Evolutionary conservation across 2,329 filamentous ascomycete species (phyloP).

Genomic region (Fusarium verrucosum): DNA sequence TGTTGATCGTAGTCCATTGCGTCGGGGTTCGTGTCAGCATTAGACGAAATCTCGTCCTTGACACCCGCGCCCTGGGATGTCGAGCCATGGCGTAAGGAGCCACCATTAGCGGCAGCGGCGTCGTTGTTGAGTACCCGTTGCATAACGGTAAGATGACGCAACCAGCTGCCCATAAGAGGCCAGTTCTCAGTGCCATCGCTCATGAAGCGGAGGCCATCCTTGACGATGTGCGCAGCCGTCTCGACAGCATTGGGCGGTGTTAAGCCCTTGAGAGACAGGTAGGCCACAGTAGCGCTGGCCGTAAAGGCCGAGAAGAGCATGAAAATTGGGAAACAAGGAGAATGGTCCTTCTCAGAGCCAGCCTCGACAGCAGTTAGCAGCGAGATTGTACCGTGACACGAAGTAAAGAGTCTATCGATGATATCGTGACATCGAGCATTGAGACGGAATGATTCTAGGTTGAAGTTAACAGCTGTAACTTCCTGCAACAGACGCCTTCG

Average conservation of each 20-base stretch:
- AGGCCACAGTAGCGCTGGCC: conserved; percentile 68
- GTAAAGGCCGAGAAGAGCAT: conserved; percentile 72
- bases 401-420: conserved; percentile 66
- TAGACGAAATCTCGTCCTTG: conserved; percentile 66
- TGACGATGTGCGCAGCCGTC: conserved; percentile 65
- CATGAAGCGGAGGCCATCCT: conserved; percentile 67
- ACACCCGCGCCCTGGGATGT: conserved; percentile 47
- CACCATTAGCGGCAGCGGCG: conserved; percentile 48
- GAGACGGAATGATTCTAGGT: conserved; percentile 62
- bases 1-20: conserved; percentile 67
- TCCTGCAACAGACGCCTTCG: conserved; percentile 67
- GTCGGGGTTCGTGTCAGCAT: conserved; percentile 64
- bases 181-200: conserved; percentile 67
- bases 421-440: conserved; percentile 61
- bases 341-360: conserved; percentile 65
- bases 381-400: conserved; percentile 67
- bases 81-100: conserved; percentile 49
- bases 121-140: conserved; percentile 67
- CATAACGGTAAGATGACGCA: conserved; percentile 69
- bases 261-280: conserved; percentile 69
- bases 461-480: conserved; percentile 63
- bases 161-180: conserved; percentile 68
- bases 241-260: conserved; percentile 66
- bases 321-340: conserved; percentile 70
- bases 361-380: conserved; percentile 65